phyloP scores from a whole-genome alignment of 306 rosid species.

The Rosa persica region DNA sequence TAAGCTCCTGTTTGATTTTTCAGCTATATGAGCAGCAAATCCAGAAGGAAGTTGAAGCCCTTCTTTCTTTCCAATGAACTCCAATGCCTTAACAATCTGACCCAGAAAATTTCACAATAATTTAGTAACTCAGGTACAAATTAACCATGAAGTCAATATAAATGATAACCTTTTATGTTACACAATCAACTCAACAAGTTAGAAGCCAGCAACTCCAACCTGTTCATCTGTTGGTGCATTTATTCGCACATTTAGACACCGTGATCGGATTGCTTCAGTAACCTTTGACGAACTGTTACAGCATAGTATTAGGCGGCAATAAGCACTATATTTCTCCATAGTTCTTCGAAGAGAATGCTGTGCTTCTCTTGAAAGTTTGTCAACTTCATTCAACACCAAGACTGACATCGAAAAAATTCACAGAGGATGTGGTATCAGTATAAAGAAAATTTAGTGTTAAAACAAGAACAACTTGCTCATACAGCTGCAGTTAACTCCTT shows the following conservation, averaged over 20 bases:
- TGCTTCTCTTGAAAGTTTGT: constrained; percentile 93
- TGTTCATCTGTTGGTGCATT: constrained; percentile 81
- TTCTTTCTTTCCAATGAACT: constrained; percentile 82
- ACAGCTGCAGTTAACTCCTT: not conserved
- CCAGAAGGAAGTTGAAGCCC: constrained; percentile 77
- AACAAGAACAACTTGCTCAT: not conserved
- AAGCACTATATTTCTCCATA: constrained; percentile 90
- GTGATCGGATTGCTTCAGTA: constrained; percentile 92
- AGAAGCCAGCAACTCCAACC: constrained; percentile 35
- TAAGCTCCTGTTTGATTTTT: constrained; percentile 78
- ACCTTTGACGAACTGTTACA: constrained; percentile 98
- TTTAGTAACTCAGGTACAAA: not conserved
- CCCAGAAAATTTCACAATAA: not conserved
- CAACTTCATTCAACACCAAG: constrained; percentile 84
- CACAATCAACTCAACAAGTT: not conserved
- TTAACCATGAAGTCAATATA: not conserved
- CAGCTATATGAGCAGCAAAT: constrained; percentile 70
- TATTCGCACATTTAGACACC: constrained; percentile 85
- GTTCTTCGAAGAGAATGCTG: constrained; percentile 95
- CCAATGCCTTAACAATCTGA: constrained; percentile 73
- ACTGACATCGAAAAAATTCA: constrained; percentile 50
- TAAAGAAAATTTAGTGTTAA: not conserved
- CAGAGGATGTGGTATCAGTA: constrained; percentile 31
- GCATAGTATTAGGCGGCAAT: constrained; percentile 85
- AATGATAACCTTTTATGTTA: not conserved